Conservation (phyloP, 2,329 filamentous ascomycete species). For the Septoria petroselini region DNA sequence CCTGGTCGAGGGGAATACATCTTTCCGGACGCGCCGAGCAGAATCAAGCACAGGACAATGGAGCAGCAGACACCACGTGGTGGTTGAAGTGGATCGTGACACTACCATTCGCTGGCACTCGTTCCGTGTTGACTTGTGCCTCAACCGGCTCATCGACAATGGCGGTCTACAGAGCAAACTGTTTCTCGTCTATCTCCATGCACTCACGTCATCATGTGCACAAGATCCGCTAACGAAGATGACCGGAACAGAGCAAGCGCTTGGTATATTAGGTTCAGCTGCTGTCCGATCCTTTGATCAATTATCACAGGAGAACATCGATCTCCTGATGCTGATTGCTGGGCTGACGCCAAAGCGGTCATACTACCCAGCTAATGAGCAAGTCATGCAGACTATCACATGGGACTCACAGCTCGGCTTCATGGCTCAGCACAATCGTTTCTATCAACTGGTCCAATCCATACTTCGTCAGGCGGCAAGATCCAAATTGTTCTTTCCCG, state of each 20-base stretch:
- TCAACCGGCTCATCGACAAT: conserved; percentile 58
- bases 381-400: conserved; percentile 44
- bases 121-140: conserved; percentile 52
- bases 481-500: conserved; percentile 19
- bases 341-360: too few species aligned
- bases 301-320: too few species aligned
- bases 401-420: conserved; percentile 45
- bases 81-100: too few species aligned
- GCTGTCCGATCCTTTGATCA: conserved; percentile 28
- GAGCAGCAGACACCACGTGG: too few species aligned
- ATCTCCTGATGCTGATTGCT: too few species aligned
- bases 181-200: conserved; percentile 54
- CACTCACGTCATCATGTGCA: conserved; percentile 56
- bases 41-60: too few species aligned
- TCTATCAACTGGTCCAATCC: conserved; percentile 24
- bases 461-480: conserved; percentile 34
- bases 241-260: conserved; percentile 59
- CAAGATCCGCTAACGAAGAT: conserved; percentile 57
- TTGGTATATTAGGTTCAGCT: conserved; percentile 27
- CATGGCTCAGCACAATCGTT: conserved; percentile 43
- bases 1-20: conserved; percentile 33
- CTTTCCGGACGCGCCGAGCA: too few species aligned
- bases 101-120: too few species aligned
- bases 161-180: conserved; percentile 40
- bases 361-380: conserved; percentile 46